Percentiles rank a stretch among this genome's conserved stretches.
phyloP scores from a whole-genome alignment of 2,329 filamentous ascomycete species.

The Alternaria tenuissima region DNA sequence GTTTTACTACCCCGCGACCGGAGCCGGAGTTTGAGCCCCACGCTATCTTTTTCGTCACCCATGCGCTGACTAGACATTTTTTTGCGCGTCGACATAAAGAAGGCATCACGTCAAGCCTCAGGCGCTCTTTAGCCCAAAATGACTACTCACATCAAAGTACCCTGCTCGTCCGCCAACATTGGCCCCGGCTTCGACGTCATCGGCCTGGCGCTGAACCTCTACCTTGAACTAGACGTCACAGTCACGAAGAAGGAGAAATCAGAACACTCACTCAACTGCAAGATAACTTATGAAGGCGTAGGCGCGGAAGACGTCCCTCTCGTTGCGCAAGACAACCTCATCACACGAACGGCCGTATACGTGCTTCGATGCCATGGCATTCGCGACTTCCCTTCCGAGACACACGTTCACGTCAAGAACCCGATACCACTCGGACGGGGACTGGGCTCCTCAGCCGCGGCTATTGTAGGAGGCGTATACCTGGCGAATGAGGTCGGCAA shows the following conservation, averaged over 20 bases:
- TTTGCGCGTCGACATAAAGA: constrained; percentile 12
- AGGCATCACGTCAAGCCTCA: constrained; percentile 16
- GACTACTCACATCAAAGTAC: constrained; percentile 74
- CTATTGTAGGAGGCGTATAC: constrained; percentile 94
- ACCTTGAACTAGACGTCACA: constrained; percentile 87
- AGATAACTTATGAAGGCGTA: constrained; percentile 87
- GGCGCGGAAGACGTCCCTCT: constrained; percentile 81
- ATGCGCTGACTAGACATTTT: constrained; percentile 16
- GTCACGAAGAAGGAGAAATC: constrained; percentile 65
- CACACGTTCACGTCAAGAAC: constrained; percentile 93
- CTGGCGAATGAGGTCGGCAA: constrained; percentile 88
- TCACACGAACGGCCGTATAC: constrained; percentile 93
- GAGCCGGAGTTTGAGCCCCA: constrained; percentile 23
- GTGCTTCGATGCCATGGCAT: constrained; percentile 91
- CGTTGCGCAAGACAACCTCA: constrained; percentile 85
- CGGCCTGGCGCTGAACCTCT: constrained; percentile 90
- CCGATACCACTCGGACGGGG: constrained; percentile 92
- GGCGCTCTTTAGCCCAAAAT: constrained; percentile 28
- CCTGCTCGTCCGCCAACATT: constrained; percentile 97
- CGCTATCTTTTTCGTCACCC: constrained; percentile 18
- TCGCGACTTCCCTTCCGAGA: constrained; percentile 80
- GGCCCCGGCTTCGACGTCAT: constrained; percentile 97
- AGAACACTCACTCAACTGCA: constrained; percentile 78
- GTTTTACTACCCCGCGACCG: constrained; percentile 11
- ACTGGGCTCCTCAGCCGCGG: constrained; percentile 92